These are phyloP conservation scores for Cardiosporidium cionae DNA, from an alignment of 169 alveolate genomes.

Conservation along the genomic window DNA sequence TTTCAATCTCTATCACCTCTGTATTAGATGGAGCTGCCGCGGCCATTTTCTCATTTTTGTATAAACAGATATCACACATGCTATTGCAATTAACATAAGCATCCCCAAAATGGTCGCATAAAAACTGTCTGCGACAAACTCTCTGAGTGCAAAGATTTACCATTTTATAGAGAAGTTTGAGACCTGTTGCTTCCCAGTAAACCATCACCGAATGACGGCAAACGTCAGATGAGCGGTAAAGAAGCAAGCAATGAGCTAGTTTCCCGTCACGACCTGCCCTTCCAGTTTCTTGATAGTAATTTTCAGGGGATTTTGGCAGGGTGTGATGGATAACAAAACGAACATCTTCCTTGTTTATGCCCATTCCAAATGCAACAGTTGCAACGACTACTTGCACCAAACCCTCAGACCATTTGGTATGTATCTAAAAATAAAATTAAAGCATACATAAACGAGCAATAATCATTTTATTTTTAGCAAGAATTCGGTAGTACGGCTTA, in stretches of 20 bases:
- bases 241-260: constrained; percentile 7
- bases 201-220: constrained; percentile 21
- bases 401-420: constrained; percentile 67
- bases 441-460: background rate
- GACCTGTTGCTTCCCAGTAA: constrained; percentile 20
- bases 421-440: background rate
- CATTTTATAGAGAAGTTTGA: constrained; percentile 15
- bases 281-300: constrained; percentile 95
- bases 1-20: background rate
- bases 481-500: background rate
- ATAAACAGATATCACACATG: constrained; percentile 15
- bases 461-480: background rate
- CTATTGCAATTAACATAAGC: background rate
- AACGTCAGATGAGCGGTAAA: constrained; percentile 7
- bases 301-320: constrained; percentile 92
- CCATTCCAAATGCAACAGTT: constrained; percentile 89
- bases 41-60: no score
- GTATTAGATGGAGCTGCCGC: no score
- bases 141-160: background rate
- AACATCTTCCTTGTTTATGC: constrained; percentile 95
- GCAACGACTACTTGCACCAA: constrained; percentile 85
- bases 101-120: constrained; percentile 12
- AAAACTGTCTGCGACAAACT: constrained; percentile 1
- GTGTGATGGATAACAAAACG: constrained; percentile 93
- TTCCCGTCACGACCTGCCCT: constrained; percentile 89